These are phyloP conservation scores for Beta vulgaris DNA, from an alignment of 148 eudicot species.

Conservation along the genomic window DNA sequence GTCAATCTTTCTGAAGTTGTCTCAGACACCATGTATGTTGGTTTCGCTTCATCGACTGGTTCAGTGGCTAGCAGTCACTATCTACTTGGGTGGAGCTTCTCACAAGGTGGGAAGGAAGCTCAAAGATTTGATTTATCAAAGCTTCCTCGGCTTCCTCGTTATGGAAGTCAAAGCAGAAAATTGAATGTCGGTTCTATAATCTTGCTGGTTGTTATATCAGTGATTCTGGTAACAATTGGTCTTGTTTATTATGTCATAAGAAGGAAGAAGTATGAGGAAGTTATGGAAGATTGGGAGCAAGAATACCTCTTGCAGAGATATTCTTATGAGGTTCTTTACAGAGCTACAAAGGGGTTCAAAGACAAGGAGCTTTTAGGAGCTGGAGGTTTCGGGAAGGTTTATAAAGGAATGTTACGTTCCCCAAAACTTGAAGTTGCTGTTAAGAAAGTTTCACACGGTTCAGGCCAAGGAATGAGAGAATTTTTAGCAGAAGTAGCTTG, in stretches of 20 bases:
- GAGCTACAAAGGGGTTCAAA: constrained; percentile 50
- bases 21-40: constrained; percentile 39
- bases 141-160: constrained; percentile 46
- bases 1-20: constrained; percentile 34
- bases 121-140: constrained; percentile 31
- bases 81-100: constrained; percentile 45
- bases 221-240: constrained; percentile 10
- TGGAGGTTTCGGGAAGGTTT: constrained; percentile 46
- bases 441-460: constrained; percentile 41
- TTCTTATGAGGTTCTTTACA: constrained; percentile 44
- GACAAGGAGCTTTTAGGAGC: constrained; percentile 39
- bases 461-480: constrained; percentile 42
- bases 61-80: constrained; percentile 39
- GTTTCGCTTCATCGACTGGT: constrained; percentile 41
- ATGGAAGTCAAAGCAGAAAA: constrained; percentile 12
- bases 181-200: constrained; percentile 4
- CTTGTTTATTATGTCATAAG: constrained; percentile 22
- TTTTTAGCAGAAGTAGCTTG: constrained; percentile 43
- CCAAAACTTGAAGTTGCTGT: constrained; percentile 36
- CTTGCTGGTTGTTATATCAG: constrained; percentile 24
- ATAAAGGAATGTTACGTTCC: constrained; percentile 32
- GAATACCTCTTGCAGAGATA: constrained; percentile 45
- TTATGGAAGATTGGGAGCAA: constrained; percentile 52
- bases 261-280: constrained; percentile 49
- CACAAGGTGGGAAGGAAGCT: constrained; percentile 20